Evolutionary conservation across 1,284 basidiomycete genomes (phyloP), one percentile per base, ranked within the genome.

Genomic region (Erythrobasidium hasegawianum): DNA sequence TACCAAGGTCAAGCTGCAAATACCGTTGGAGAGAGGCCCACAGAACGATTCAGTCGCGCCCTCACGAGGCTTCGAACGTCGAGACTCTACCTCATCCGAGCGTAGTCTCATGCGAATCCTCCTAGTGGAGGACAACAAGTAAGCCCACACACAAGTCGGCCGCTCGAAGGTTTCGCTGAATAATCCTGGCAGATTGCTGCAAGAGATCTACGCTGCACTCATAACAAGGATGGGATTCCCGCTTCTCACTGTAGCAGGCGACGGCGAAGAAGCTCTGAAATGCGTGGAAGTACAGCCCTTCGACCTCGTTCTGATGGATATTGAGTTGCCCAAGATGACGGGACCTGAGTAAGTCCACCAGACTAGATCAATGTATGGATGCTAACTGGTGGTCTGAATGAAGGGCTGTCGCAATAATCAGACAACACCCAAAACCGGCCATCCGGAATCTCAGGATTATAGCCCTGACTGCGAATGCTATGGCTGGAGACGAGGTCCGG

Each of bases 101-200:
- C 27, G 55, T 26, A 39, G 20, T n/a, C 26, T 68, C 57, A 20
- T 54, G 69, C 16, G 24, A 18, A 71, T 72, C 27, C 39, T 72
- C 3, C 43, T 71, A 10, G 71, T 69, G 8, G 71, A 72, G 43
- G 73, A 74, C 50, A 74, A 74, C 38, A 18, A 16, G 61, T 64
- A 29, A 64, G 61, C n/a, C 16, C 13, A 2, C 14, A 7, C n/a
- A 22, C 20, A 45, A 33, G 40, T 52, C 18, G 40, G 20, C 7
- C 18, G n/a, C 4, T 18, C 26, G 5, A 10, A 10, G 9, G 13
- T 27, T 10, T 7, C 38, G 27, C 27, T 26, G 7, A 3, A 26
- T 26, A 2, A 13, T 14, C 41, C 11, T 45, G 47, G 9, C 26
- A 64, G 62, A 20, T 43, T 65, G 5, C 45, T 65, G 16, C 62